Evolutionary conservation across 805 yeast species (phyloP).

Genomic region (Hanseniaspora osmophila): DNA sequence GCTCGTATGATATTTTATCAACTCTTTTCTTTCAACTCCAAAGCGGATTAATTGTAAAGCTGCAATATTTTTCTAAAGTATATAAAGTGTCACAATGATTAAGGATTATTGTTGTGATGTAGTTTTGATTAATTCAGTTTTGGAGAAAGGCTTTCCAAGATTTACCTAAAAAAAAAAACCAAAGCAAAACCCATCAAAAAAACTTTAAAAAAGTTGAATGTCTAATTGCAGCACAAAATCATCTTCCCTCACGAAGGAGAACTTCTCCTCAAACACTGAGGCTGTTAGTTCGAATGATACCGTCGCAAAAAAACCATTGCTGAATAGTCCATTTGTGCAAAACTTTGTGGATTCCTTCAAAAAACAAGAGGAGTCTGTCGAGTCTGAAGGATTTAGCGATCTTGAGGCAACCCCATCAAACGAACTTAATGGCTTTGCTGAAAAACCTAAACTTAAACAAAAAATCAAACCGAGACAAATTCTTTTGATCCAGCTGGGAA

Average conservation of each 20-base stretch:
- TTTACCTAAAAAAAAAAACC: no score
- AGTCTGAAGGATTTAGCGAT: slow-evolving; percentile 20
- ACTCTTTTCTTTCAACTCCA: no score
- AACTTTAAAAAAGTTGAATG: no score
- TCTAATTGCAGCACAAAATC: no score
- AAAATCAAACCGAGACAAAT: slow-evolving; percentile 37
- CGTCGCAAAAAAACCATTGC: neutral
- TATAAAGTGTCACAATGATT: no score
- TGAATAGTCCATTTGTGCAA: neutral
- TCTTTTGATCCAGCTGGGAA: slow-evolving; percentile 63
- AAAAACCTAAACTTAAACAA: slow-evolving; percentile 28
- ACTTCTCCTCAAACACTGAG: neutral
- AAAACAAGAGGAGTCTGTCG: slow-evolving; percentile 20
- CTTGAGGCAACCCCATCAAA: slow-evolving; percentile 22
- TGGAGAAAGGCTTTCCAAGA: no score
- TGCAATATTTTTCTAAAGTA: no score
- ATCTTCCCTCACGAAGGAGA: neutral
- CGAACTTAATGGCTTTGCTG: slow-evolving; percentile 24
- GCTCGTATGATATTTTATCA: no score
- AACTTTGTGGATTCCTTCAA: slow-evolving; percentile 30
- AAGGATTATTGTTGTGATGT: no score
- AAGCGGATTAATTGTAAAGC: no score
- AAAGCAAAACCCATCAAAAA: no score
- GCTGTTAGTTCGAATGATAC: neutral
- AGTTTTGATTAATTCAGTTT: no score